phyloP scores from a whole-genome alignment of 805 yeast genomes.

The Wickerhamiella parazyma region DNA sequence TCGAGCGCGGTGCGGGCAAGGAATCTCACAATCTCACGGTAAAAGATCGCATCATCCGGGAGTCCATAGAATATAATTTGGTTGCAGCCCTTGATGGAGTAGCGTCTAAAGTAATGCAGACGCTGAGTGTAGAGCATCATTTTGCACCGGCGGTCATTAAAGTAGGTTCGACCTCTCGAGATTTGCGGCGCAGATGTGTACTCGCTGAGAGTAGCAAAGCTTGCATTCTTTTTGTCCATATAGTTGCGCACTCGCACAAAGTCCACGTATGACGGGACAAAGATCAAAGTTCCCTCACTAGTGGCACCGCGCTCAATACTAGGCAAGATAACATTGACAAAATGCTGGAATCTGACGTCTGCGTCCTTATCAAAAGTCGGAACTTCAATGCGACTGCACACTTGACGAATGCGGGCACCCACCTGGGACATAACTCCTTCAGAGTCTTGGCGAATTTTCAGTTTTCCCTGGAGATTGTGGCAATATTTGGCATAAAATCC shows the following conservation, averaged over 20 bases:
- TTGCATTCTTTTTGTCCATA: conserved; percentile 43
- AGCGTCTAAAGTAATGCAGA: conserved; percentile 81
- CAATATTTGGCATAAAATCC: conserved; percentile 33
- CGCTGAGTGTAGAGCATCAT: conserved; percentile 86
- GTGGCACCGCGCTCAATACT: conserved; percentile 46
- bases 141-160: conserved; percentile 47
- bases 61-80: conserved; percentile 68
- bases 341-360: conserved; percentile 68
- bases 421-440: conserved; percentile 47
- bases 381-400: conserved; percentile 55
- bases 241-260: conserved; percentile 66
- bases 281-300: conserved; percentile 63
- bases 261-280: conserved; percentile 78
- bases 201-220: conserved; percentile 68
- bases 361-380: conserved; percentile 51
- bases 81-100: conserved; percentile 71
- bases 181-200: conserved; percentile 63
- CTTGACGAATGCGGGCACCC: conserved; percentile 43
- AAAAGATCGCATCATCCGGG: conserved; percentile 76
- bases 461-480: conserved; percentile 27
- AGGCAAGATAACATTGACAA: conserved; percentile 61
- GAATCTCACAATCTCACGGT: conserved; percentile 51
- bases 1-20: conserved; percentile 45
- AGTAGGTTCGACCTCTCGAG: conserved; percentile 55
- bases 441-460: conserved; percentile 30